Conservation (phyloP, 2,329 filamentous ascomycete species). For the Scortechinia acanthostroma region DNA sequence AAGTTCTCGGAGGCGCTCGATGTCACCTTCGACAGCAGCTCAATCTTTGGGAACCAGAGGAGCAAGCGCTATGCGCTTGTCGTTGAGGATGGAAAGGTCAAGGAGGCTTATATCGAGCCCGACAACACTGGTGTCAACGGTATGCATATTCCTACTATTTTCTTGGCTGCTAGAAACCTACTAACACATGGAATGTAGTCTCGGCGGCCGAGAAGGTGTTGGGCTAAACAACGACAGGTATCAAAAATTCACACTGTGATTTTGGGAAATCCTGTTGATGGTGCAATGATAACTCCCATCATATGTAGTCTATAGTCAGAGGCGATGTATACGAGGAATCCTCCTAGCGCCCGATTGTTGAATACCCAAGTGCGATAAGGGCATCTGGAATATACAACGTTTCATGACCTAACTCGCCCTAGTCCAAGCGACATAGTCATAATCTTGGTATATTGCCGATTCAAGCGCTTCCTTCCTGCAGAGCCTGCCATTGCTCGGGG, state of each 20-base stretch:
- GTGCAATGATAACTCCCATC: neutral
- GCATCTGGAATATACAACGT: neutral
- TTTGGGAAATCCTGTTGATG: neutral
- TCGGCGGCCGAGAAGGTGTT: constrained; percentile 43
- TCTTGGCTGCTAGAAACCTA: constrained; percentile 1
- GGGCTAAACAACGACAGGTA: constrained; percentile 15
- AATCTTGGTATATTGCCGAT: neutral
- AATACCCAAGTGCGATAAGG: neutral
- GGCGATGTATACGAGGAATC: neutral
- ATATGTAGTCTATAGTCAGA: neutral
- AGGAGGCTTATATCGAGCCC: constrained; percentile 74
- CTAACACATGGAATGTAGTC: constrained; percentile 19
- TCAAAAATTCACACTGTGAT: neutral
- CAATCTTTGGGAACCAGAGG: constrained; percentile 75
- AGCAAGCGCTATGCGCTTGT: constrained; percentile 84
- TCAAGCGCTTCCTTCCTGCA: too few relatives aligned
- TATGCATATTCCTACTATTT: constrained; percentile 28
- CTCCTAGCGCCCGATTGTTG: neutral
- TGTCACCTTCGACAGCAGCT: constrained; percentile 70
- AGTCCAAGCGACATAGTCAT: neutral
- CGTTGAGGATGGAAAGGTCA: constrained; percentile 78
- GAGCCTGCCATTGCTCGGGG: constrained; percentile 67
- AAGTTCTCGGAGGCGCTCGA: constrained; percentile 79
- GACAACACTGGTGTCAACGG: constrained; percentile 79
- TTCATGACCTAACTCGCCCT: neutral